Base-by-base conservation (phyloP, 2,329 filamentous ascomycete species). In the Neofusicoccum kwambonambiense region DNA sequence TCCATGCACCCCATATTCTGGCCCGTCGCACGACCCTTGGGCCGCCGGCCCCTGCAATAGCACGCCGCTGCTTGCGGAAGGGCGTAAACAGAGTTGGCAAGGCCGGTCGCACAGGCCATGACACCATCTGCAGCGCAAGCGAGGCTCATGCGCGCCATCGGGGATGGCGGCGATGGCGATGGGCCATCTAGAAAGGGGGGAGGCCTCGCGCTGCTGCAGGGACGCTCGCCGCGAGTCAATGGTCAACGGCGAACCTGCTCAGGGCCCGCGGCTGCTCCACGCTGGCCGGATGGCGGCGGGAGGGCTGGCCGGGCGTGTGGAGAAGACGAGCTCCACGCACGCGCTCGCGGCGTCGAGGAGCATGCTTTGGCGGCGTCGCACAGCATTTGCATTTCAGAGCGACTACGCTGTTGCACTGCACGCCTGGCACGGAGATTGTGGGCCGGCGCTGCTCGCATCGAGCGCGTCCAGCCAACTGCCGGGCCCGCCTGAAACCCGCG, bases 61-160 rank as follows among this genome's bases (percentile, higher is more conserved):
- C 52, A 13, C 37, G 17, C 45, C 13, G n/a, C 45, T 27, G 17
- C 27, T 27, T 31, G 45, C 17, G 45, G 52, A 37, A 56, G 35
- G 22, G 22, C 39, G 39, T 44, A 35, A 34, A 58, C 54, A 42
- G 54, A 58, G 19, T 19, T 27, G 39, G 54, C 54, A 34, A 19
- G 19, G 39, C 39, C 39, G 11, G 54, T 58, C 39, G 27, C 54
- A 58, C 54, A 58, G 39, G 54, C 37, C 34, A 39, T 39, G 37
- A 11, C 37, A 39, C 37, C 37, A 39, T 39, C 52, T 13, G 41
- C 41, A 22, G 44, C 17, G 39, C 54, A 58, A 58, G 54, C 54
- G 54, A 58, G 54, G 39, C 54, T 58, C 27, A 58, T 58, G 54
- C 54, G 54, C 54, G 54, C 54, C 54, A 58, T 58, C 54, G 54